phyloP scores from a whole-genome alignment of 495 filamentous ascomycete species.

The Penicillium turbatum region DNA sequence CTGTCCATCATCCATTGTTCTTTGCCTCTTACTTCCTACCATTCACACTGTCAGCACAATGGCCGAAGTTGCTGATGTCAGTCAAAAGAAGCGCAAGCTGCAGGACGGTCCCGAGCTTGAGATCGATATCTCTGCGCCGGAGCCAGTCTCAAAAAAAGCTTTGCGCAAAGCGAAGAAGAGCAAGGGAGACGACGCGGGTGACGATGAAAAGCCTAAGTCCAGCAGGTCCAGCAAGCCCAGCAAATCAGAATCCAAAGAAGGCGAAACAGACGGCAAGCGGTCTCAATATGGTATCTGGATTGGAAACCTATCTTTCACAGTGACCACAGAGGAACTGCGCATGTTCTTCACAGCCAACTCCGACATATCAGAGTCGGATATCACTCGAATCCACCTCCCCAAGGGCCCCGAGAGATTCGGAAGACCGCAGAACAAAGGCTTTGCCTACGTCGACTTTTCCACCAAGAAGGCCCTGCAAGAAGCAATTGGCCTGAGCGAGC shows the following conservation, averaged over 20 bases:
- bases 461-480: slow-evolving; percentile 60
- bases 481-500: slow-evolving; percentile 76
- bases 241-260: slow-evolving; percentile 26
- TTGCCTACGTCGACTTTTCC: slow-evolving; percentile 92
- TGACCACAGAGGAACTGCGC: slow-evolving; percentile 65
- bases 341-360: slow-evolving; percentile 71
- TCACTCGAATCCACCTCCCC: slow-evolving; percentile 84
- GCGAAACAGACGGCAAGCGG: slow-evolving; percentile 48
- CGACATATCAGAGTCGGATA: slow-evolving; percentile 58
- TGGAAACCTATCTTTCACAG: slow-evolving; percentile 83
- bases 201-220: slow-evolving; percentile 34
- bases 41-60: slow-evolving; percentile 20
- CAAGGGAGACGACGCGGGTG: slow-evolving; percentile 28
- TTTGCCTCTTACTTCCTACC: slow-evolving; percentile 2
- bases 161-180: slow-evolving; percentile 76
- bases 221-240: slow-evolving; percentile 6
- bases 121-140: slow-evolving; percentile 80
- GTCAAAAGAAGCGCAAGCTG: slow-evolving; percentile 67
- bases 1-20: not conserved
- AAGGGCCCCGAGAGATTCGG: slow-evolving; percentile 39
- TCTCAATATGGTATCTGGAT: slow-evolving; percentile 90
- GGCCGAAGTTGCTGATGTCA: slow-evolving; percentile 29
- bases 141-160: slow-evolving; percentile 91
- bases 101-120: slow-evolving; percentile 64
- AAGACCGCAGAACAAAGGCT: slow-evolving; percentile 73